These are phyloP conservation scores for Volvox africanus DNA, from an alignment of 139 green algal species.

Conservation along the genomic window DNA sequence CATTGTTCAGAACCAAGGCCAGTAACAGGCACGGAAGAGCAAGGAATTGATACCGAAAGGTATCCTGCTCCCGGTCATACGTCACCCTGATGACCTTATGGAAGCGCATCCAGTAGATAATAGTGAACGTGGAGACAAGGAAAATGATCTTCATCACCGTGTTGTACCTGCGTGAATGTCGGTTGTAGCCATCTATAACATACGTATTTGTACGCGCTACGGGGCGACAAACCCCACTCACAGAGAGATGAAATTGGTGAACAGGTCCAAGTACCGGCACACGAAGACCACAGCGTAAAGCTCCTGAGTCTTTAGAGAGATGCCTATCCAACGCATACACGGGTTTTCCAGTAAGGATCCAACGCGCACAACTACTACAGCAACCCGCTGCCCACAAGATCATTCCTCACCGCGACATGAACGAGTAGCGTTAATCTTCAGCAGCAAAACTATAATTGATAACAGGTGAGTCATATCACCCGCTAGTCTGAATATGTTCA, in stretches of 20 bases:
- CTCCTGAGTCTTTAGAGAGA: conserved; percentile 98
- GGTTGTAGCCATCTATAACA: background rate
- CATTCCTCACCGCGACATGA: conserved; percentile 89
- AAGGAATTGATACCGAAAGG: conserved; percentile 93
- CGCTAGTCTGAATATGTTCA: conserved; percentile 95
- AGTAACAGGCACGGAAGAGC: conserved; percentile 84
- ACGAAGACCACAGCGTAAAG: conserved; percentile 97
- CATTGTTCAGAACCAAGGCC: conserved; percentile 84
- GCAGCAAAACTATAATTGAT: conserved; percentile 92
- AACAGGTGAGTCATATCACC: conserved; percentile 98
- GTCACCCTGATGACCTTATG: conserved; percentile 91
- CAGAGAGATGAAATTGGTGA: conserved; percentile 93
- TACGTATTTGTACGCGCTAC: background rate
- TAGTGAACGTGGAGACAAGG: conserved; percentile 82
- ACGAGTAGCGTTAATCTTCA: conserved; percentile 96
- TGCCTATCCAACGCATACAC: conserved; percentile 71
- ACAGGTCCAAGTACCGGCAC: conserved; percentile 97
- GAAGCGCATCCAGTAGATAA: conserved; percentile 95
- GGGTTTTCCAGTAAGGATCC: background rate
- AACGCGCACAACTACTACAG: conserved; percentile 8
- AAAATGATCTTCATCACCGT: conserved; percentile 99
- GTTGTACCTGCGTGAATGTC: conserved; percentile 91
- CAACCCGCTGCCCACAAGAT: background rate
- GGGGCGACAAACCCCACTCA: conserved; percentile 57
- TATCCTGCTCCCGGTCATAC: conserved; percentile 98